Base-by-base conservation (phyloP, 2,329 filamentous ascomycete genomes). In the Akanthomyces lecanii region DNA sequence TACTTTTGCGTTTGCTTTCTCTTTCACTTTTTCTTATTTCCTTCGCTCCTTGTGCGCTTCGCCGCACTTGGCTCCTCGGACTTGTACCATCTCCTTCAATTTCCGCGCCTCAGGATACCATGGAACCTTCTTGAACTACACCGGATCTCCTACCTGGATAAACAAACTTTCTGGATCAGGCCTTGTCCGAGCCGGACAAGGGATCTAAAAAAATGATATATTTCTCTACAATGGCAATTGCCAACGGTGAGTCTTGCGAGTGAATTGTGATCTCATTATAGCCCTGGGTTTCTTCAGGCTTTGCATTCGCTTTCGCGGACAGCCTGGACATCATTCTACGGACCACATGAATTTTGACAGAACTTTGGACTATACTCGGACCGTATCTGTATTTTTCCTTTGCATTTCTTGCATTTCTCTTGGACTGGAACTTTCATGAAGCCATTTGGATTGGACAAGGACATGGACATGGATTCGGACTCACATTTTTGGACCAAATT, bases 141-240 rank as follows among this genome's bases (percentile, higher is more conserved):
- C 44, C 53, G 59, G 52, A 60, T 53, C 48, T 61, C 62, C 48
- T 59, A 57, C 44, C 52, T 61, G 59, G 59, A 47, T 55, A 28
- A 53, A 48, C 51, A 47, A 54, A 52, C 50, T 42, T 30, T 60
- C 62, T 61, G 62, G 63, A 61, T 66, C 67, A 69, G 72, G 65
- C 69, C 69, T 69, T 71, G 72, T 73, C 71, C 68, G 64, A 66
- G 50, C 71, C 70, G 71, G 71, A 71, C 69, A 69, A 71, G 69
- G 69, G 69, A 64, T 68, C 60, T 66, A 69, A 67, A 71, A 72
- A 21, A 21, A 70, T 56, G 44, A 61, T 30, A 44, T 55, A 14
- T 61, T 63, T 66, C 62, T 64, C 66, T 61, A 54, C 63, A 45
- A 53, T 59, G 66, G 71, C 56, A 28, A 67, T 67, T 58, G 68